Evolutionary conservation across 2,329 filamentous ascomycete genomes (phyloP).

Genomic region (Aspergillus glaucus): DNA sequence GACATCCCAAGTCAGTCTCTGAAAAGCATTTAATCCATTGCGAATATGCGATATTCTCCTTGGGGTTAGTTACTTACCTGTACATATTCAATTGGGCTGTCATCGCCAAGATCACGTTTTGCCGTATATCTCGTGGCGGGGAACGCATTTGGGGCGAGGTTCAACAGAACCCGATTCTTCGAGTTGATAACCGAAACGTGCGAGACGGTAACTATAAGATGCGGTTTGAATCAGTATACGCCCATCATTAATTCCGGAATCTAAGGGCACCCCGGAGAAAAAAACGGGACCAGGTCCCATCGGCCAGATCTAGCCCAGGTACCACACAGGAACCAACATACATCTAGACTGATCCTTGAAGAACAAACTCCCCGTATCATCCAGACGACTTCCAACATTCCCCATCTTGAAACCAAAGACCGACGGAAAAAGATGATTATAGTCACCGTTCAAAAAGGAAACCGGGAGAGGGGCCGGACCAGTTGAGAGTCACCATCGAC

Average conservation of each 20-base stretch:
- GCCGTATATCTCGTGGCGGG: conserved; percentile 73
- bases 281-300: neutral
- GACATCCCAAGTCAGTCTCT: neutral
- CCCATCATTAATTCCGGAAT: neutral
- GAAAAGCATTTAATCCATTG: conserved; percentile 2
- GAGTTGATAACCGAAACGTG: conserved; percentile 76
- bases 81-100: conserved; percentile 76
- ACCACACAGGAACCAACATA: conserved; percentile 39
- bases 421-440: conserved; percentile 9
- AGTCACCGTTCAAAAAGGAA: conserved; percentile 22
- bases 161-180: conserved; percentile 68
- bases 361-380: conserved; percentile 71
- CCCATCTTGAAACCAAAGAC: conserved; percentile 61
- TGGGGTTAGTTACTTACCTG: conserved; percentile 55
- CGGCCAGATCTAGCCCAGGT: neutral
- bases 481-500: conserved; percentile 29
- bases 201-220: conserved; percentile 69
- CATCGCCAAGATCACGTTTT: conserved; percentile 66
- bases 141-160: conserved; percentile 76
- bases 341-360: conserved; percentile 87
- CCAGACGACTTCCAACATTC: conserved; percentile 79
- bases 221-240: conserved; percentile 8
- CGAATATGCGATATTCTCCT: no score
- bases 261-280: neutral
- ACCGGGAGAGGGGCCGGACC: conserved; percentile 21